Percentiles rank a stretch among this genome's conserved stretches.
These are phyloP conservation scores for Mycosphaerella sp. DNA, from an alignment of 2,329 filamentous ascomycete species.

Conservation along the genomic window DNA sequence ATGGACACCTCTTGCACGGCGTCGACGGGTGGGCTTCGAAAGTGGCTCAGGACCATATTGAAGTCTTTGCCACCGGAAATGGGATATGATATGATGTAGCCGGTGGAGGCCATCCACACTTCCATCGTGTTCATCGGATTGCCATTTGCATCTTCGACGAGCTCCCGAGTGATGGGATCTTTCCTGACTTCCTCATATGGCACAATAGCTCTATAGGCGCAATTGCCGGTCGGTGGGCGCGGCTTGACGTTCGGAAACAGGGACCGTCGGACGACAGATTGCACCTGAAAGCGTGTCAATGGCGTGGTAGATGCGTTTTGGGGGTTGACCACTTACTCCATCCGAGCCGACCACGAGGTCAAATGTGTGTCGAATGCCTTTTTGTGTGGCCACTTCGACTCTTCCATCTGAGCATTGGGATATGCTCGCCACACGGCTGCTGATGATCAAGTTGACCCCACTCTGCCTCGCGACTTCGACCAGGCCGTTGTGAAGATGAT, in stretches of 20 bases:
- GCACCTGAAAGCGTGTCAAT: slow-evolving; percentile 7
- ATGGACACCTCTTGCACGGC: slow-evolving; percentile 37
- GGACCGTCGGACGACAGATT: slow-evolving; percentile 33
- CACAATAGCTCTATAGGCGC: slow-evolving; percentile 43
- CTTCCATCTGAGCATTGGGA: slow-evolving; percentile 25
- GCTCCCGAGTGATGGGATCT: slow-evolving; percentile 36
- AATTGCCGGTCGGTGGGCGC: slow-evolving; percentile 37
- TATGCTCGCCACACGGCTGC: slow-evolving; percentile 35
- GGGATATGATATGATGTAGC: slow-evolving; percentile 43
- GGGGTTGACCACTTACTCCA: slow-evolving; percentile 8
- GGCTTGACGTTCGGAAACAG: slow-evolving; percentile 41
- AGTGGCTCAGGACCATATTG: slow-evolving; percentile 44
- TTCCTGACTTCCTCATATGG: slow-evolving; percentile 39
- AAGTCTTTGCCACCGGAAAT: slow-evolving; percentile 41
- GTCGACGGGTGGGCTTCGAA: slow-evolving; percentile 35
- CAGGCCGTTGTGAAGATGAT: slow-evolving; percentile 43
- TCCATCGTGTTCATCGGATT: slow-evolving; percentile 41
- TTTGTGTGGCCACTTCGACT: slow-evolving; percentile 31
- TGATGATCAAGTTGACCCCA: slow-evolving; percentile 37
- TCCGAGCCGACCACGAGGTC: slow-evolving; percentile 31
- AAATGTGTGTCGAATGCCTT: slow-evolving; percentile 19
- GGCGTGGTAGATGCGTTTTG: too few relatives aligned
- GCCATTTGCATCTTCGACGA: slow-evolving; percentile 27
- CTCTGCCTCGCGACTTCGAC: slow-evolving; percentile 36
- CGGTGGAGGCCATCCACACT: slow-evolving; percentile 38